Base-by-base conservation (phyloP, 352 stramenopile species). In the Globisporangium irregulare region DNA sequence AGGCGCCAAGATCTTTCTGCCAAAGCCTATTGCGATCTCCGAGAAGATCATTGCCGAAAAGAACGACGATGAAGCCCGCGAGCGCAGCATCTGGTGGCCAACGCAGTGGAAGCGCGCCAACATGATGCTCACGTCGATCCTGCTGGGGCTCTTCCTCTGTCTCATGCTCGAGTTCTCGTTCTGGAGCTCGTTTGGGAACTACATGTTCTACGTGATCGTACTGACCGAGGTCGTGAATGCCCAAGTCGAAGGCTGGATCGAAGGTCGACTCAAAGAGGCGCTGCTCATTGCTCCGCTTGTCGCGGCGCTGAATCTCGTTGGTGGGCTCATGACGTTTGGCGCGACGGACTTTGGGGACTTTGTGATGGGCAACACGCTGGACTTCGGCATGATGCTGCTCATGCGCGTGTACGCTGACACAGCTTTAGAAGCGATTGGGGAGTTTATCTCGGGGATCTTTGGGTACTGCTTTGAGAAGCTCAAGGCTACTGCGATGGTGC, bases 271-370 rank as follows among this genome's bases (percentile, higher is more conserved):
- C 1, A 91, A 93, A 59, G 97, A 99, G 69, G 73, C 81, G 12
- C 78, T 99, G 34, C 73, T 99, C 29, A 91, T 94, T 74, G 83
- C 84, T 1, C 96, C 97, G 29, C 75, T 99, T 1, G 84, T 96
- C 41, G 97, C 93, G 6, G 83, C 90, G 9, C 77, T 98, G 46
- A 96, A 74, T 51, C 75, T 99, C 25, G 89, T 98, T 1, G 85
- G 94, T 62, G 89, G 85, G 6, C 86, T 99, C 24, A 97, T 99
- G 70, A 98, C 93, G 1, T 97, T 99, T 68, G 96, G 92, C 8
- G 94, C 97, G 9, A 91, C 94, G 56, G 94, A 99, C 72, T 99
- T 99, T 74, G 77, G 96, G 29, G 97, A 99, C 76, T 99, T 99
- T 72, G 84, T 99, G 18, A 80, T 99, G 43, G 95, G 89, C 6